Evolutionary conservation across 306 rosid genomes (phyloP).

Genomic region (Calophaca sinica): DNA sequence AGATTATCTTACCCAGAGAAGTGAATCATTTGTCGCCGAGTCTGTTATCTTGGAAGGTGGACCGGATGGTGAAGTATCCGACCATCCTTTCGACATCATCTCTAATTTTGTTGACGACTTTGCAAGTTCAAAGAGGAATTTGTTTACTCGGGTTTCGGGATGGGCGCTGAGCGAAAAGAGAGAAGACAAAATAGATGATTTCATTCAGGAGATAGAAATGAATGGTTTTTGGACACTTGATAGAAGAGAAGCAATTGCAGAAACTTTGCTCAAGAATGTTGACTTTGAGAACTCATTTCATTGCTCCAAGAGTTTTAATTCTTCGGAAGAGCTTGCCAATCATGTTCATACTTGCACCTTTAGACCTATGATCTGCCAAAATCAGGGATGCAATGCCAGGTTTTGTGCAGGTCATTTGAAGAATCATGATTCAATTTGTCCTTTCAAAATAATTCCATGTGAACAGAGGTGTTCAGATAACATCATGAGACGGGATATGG

Average conservation of each 20-base stretch:
- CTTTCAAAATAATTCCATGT: slow-evolving; percentile 79
- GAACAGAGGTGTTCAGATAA: slow-evolving; percentile 73
- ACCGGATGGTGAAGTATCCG: slow-evolving; percentile 58
- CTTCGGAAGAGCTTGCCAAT: slow-evolving; percentile 58
- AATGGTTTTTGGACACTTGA: slow-evolving; percentile 81
- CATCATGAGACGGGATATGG: slow-evolving; percentile 89
- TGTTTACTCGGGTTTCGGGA: slow-evolving; percentile 75
- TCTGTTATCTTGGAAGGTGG: slow-evolving; percentile 67
- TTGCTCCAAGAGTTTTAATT: slow-evolving; percentile 59
- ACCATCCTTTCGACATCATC: slow-evolving; percentile 75
- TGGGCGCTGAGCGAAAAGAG: slow-evolving; percentile 82
- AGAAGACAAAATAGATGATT: slow-evolving; percentile 90
- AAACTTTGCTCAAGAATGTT: slow-evolving; percentile 68
- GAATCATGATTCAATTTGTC: slow-evolving; percentile 77
- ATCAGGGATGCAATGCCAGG: slow-evolving; percentile 68
- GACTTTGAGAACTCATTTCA: slow-evolving; percentile 69
- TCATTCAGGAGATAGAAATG: slow-evolving; percentile 76
- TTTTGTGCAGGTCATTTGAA: slow-evolving; percentile 65
- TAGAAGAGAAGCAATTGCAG: slow-evolving; percentile 62
- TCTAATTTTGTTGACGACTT: slow-evolving; percentile 82
- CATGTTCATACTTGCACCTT: slow-evolving; percentile 65
- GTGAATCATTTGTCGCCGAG: slow-evolving; percentile 78
- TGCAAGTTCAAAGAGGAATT: slow-evolving; percentile 66
- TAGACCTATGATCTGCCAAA: slow-evolving; percentile 60
- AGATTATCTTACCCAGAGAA: slow-evolving; percentile 66